phyloP scores from a whole-genome alignment of 768 basidiomycete species.

The Amanita inopinata region DNA sequence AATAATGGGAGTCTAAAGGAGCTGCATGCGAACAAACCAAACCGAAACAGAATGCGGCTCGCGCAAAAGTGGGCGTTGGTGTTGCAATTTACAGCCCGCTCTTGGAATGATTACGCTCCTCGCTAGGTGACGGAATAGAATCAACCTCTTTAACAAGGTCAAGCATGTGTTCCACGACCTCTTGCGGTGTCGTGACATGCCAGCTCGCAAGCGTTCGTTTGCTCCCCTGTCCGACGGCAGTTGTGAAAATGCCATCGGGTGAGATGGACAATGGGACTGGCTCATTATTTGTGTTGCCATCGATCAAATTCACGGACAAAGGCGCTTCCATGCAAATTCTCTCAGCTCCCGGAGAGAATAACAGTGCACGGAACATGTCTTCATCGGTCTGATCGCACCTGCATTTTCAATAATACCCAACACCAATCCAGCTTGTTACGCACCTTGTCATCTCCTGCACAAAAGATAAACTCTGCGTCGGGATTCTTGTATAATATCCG shows the following conservation, averaged over 20 bases:
- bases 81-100: not conserved
- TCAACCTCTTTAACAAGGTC: constrained; percentile 36
- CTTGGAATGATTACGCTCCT: not conserved
- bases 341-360: constrained; percentile 43
- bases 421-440: constrained; percentile 1
- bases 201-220: constrained; percentile 87
- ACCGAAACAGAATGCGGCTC: too few relatives aligned
- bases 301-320: constrained; percentile 42
- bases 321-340: constrained; percentile 52
- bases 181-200: constrained; percentile 85
- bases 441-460: constrained; percentile 97
- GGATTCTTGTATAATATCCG: constrained; percentile 87
- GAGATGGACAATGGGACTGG: constrained; percentile 54
- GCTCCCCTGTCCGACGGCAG: constrained; percentile 82
- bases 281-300: constrained; percentile 26
- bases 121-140: not conserved
- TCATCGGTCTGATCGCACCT: constrained; percentile 68
- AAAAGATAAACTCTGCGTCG: constrained; percentile 92
- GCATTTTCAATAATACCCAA: not conserved
- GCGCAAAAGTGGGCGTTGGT: not conserved
- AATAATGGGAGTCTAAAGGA: too few relatives aligned
- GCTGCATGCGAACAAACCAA: too few relatives aligned
- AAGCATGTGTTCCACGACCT: constrained; percentile 77
- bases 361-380: constrained; percentile 95
- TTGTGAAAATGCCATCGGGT: constrained; percentile 76